Conservation (phyloP, 441 rosid species). For the Pelargonium fulgidum region DNA sequence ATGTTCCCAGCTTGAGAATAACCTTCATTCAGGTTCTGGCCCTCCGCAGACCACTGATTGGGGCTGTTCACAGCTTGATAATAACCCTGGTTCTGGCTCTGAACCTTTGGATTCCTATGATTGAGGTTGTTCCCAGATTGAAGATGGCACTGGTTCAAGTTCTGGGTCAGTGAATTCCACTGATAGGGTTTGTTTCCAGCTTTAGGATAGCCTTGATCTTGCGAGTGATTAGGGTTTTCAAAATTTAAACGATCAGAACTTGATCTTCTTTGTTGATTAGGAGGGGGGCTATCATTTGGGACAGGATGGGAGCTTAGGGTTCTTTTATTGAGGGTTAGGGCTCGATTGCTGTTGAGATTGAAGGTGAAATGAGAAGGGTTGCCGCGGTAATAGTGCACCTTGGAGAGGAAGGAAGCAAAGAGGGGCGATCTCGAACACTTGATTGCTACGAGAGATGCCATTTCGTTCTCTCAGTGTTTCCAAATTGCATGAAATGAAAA, state of each 20-base stretch:
- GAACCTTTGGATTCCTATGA: constrained; percentile 23
- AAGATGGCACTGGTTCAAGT: neutral
- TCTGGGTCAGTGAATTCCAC: neutral
- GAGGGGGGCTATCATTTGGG: constrained; percentile 32
- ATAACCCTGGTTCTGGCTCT: constrained; percentile 29
- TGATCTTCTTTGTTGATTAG: constrained; percentile 20
- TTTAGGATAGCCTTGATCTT: constrained; percentile 8
- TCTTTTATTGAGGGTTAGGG: constrained; percentile 23
- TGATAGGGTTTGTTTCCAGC: constrained; percentile 22
- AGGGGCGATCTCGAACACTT: constrained; percentile 28
- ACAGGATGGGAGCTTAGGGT: constrained; percentile 46
- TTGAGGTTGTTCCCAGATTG: constrained; percentile 17
- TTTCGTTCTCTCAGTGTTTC: constrained; percentile 9
- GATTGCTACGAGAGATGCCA: constrained; percentile 50
- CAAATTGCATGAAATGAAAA: neutral
- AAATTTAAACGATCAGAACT: constrained; percentile 29
- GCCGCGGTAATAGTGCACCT: constrained; percentile 29
- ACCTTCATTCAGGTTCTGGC: neutral
- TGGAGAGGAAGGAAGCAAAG: constrained; percentile 23
- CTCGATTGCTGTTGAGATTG: constrained; percentile 12
- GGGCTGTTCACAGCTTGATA: constrained; percentile 25
- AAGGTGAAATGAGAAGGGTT: constrained; percentile 21
- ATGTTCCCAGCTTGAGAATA: neutral
- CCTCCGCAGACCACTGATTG: constrained; percentile 27
- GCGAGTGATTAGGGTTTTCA: constrained; percentile 28